Conservation (phyloP, 2,329 filamentous ascomycete species). For the Epichloe aotearoae region DNA sequence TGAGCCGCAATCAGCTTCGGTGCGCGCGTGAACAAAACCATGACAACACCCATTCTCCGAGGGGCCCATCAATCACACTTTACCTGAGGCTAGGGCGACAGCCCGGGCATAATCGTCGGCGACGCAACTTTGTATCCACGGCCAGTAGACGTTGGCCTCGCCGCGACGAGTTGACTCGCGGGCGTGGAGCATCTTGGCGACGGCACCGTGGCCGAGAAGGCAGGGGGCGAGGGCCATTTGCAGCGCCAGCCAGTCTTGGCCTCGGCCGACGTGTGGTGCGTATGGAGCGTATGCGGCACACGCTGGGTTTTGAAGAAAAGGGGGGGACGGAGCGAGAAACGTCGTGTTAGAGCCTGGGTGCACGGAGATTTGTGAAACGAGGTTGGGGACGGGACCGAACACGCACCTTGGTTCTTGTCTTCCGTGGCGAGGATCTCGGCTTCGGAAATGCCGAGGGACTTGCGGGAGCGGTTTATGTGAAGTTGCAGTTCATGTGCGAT, state of each 20-base stretch:
- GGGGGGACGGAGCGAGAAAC: no score
- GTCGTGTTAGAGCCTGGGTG: no score
- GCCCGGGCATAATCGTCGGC: conserved; percentile 66
- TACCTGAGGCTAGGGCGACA: conserved; percentile 57
- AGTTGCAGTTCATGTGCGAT: conserved; percentile 69
- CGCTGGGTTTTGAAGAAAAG: conserved; percentile 25
- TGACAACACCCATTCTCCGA: not conserved
- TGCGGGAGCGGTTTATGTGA: conserved; percentile 78
- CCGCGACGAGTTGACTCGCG: conserved; percentile 45
- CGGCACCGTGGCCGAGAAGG: conserved; percentile 74
- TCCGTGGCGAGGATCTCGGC: conserved; percentile 58
- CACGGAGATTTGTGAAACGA: no score
- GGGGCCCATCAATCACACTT: conserved; percentile 14
- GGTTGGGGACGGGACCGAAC: not conserved
- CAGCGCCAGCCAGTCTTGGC: conserved; percentile 76
- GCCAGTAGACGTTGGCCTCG: conserved; percentile 64
- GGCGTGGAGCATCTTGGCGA: conserved; percentile 56
- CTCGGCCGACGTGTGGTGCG: conserved; percentile 77
- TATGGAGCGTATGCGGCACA: conserved; percentile 76
- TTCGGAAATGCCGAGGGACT: conserved; percentile 62
- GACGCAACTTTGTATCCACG: conserved; percentile 84
- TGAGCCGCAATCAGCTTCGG: not conserved
- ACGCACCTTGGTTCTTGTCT: conserved; percentile 54
- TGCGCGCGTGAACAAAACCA: not conserved
- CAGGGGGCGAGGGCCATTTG: conserved; percentile 79